A percentile compares a stretch with the other conserved stretches of the same genome.
These are phyloP conservation scores for Juglanconis sp. DNA, from an alignment of 2,329 filamentous ascomycete genomes.

Conservation along the genomic window DNA sequence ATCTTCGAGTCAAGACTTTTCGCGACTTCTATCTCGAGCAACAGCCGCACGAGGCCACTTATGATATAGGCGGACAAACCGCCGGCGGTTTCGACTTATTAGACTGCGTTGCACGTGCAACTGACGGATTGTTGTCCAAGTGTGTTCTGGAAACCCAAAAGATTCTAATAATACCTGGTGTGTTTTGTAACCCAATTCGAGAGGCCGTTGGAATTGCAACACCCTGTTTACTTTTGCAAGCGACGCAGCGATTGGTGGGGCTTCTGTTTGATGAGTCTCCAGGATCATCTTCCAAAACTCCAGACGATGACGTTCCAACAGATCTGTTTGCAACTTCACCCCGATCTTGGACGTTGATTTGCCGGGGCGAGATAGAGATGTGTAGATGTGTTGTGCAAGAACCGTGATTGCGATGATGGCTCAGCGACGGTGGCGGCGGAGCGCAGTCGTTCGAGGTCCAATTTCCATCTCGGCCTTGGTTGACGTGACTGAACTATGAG, in stretches of 20 bases:
- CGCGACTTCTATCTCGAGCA: background rate
- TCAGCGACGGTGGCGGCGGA: background rate
- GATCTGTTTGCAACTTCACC: background rate
- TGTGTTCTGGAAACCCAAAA: background rate
- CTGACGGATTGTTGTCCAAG: background rate
- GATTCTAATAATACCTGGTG: background rate
- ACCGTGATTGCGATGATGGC: background rate
- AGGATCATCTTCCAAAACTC: constrained; percentile 2
- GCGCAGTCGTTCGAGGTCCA: background rate
- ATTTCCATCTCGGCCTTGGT: background rate
- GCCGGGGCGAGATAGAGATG: background rate
- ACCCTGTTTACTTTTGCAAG: background rate
- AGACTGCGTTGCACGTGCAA: too few relatives aligned
- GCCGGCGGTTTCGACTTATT: too few relatives aligned
- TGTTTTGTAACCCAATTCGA: background rate
- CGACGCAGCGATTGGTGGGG: background rate
- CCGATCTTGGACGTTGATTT: background rate
- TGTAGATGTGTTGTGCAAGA: background rate
- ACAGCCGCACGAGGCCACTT: background rate
- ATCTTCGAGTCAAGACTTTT: constrained; percentile 6
- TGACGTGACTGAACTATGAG: background rate
- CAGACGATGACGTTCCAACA: background rate
- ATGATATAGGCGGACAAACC: too few relatives aligned
- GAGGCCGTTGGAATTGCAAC: background rate
- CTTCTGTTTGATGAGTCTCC: constrained; percentile 5